Base-by-base conservation (phyloP, 2,329 filamentous ascomycete species). In the Mycogone perniciosa region DNA sequence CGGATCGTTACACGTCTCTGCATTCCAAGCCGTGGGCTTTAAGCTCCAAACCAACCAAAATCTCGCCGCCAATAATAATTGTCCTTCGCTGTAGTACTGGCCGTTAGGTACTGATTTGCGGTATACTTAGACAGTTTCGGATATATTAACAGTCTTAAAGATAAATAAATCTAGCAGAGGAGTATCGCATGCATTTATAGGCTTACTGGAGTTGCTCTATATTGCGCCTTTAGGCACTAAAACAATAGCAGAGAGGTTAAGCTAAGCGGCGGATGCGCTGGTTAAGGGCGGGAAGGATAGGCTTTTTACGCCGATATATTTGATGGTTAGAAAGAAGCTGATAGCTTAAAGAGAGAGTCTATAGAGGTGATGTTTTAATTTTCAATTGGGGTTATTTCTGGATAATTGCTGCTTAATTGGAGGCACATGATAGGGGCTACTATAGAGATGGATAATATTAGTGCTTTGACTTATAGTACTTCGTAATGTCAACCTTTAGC, bases 251-350 rank as follows among this genome's bases (percentile, higher is more conserved):
- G 85, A 95, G 69, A 88, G 85, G 60, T 69, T 96, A 59, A 88
- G 82, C 1, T 65, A 80, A 51, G 90, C 86, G 9, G 89, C 81
- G 4, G 90, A 95, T 67, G 85, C 81, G 54, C 74, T 96, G 50
- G 90, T 95, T 4, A 86, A 85, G 46, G 90, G 91, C 63, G 90
- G 84, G 6, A 81, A 83, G 71, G 76, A 86, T 74, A 88, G 93
- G 71, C 76, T 96, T 40, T 96, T 96, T 71, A 96, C 90, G 3
- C 91, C 91, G 20, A 96, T 96, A 90, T 96, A 95, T 72, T 73
- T 96, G 64, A 95, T 95, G 88, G 81, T 95, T 46, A 90, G 82
- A 50, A 81, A 85, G 70, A 95, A 95, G 76, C 88, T 89, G 4
- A 38, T 44, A 5, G 7, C 31, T n/a, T 52, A 26, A 52, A 38